Percentiles rank a stretch among this genome's conserved stretches.
phyloP scores from a whole-genome alignment of 2,329 filamentous ascomycete genomes.

The Colletotrichum zoysiae region DNA sequence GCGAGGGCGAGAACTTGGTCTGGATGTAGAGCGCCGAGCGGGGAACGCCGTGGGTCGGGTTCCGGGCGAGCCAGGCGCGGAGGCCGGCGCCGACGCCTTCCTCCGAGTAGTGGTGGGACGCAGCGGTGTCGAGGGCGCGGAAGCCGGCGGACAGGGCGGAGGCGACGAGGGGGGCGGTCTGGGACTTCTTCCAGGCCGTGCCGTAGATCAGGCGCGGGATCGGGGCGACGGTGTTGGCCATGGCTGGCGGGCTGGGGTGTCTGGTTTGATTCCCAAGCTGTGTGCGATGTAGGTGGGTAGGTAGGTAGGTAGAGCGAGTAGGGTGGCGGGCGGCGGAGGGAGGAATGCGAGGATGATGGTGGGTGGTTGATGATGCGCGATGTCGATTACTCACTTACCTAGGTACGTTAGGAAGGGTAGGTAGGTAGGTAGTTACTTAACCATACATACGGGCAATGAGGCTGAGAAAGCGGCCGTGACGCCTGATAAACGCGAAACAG shows the following conservation, averaged over 20 bases:
- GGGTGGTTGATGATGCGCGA: not conserved
- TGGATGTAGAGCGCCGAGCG: conserved; percentile 67
- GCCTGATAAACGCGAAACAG: not conserved
- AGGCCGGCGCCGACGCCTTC: conserved; percentile 76
- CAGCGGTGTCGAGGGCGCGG: conserved; percentile 80
- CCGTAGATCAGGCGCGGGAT: conserved; percentile 77
- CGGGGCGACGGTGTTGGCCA: conserved; percentile 30
- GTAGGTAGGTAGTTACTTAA: no score
- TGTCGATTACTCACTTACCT: not conserved
- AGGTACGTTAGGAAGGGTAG: not conserved
- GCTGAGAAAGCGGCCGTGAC: not conserved
- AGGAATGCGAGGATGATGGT: not conserved
- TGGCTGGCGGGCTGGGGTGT: not conserved
- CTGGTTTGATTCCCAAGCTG: no score
- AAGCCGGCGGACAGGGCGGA: conserved; percentile 78
- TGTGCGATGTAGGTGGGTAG: no score
- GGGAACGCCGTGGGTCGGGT: conserved; percentile 14
- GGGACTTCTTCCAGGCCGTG: conserved; percentile 86
- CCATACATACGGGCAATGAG: conserved; percentile 26
- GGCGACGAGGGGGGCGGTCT: conserved; percentile 75
- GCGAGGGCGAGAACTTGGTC: conserved; percentile 74
- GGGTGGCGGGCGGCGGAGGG: no score
- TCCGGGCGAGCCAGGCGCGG: conserved; percentile 48
- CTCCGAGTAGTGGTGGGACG: conserved; percentile 83
- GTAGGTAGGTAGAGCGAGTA: no score